These are phyloP conservation scores for Sporothrix inflata DNA, from an alignment of 2,329 filamentous ascomycete species.

Conservation along the genomic window DNA sequence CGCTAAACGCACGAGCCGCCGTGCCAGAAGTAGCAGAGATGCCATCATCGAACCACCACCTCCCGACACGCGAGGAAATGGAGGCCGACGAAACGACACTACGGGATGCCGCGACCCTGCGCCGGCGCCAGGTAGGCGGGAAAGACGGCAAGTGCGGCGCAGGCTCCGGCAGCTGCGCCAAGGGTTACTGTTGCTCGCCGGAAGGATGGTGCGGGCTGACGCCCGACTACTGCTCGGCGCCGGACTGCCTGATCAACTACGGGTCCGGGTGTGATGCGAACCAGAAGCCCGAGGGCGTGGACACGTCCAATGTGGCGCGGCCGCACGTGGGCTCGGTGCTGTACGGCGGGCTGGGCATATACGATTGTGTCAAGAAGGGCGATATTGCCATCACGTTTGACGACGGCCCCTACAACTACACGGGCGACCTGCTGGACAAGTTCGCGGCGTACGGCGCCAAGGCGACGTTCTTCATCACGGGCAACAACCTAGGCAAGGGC, in stretches of 20 bases:
- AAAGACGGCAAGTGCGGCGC: constrained; percentile 39
- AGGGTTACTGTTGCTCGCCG: constrained; percentile 43
- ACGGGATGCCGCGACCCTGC: constrained; percentile 18
- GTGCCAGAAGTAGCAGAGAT: neutral
- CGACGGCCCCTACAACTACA: constrained; percentile 67
- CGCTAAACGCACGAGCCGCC: neutral
- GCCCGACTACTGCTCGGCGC: constrained; percentile 61
- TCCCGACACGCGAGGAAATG: constrained; percentile 8
- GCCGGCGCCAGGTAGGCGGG: constrained; percentile 35
- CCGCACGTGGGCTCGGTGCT: constrained; percentile 56
- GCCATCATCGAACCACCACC: neutral
- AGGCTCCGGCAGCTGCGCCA: constrained; percentile 38
- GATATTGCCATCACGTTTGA: constrained; percentile 69
- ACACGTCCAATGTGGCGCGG: constrained; percentile 57
- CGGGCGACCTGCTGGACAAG: constrained; percentile 63
- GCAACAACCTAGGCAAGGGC: constrained; percentile 60
- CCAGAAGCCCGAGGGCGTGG: constrained; percentile 54
- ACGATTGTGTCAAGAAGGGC: constrained; percentile 58
- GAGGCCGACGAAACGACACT: constrained; percentile 13
- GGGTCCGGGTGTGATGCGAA: constrained; percentile 66
- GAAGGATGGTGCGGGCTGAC: constrained; percentile 56
- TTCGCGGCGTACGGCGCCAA: constrained; percentile 62
- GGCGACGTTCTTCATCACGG: constrained; percentile 70
- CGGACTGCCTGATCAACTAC: constrained; percentile 64
- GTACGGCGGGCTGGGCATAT: constrained; percentile 62